Percentiles rank a stretch among this genome's conserved stretches.
Conservation (phyloP, 495 filamentous ascomycete genomes). For the Lepidopterella palustris region DNA sequence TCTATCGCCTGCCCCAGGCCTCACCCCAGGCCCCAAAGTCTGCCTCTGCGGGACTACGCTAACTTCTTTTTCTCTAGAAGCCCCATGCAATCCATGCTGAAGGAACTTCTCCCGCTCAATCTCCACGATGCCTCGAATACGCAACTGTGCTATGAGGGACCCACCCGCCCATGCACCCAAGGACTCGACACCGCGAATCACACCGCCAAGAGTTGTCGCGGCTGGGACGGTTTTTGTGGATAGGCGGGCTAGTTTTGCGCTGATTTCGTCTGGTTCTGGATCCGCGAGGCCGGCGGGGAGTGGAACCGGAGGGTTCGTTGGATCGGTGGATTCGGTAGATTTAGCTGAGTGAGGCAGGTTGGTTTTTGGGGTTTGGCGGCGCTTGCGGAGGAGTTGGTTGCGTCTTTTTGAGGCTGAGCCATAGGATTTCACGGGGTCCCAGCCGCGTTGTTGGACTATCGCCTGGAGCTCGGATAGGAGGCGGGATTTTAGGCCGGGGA, state of each 20-base stretch:
- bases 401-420: constrained; percentile 31
- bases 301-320: constrained; percentile 2
- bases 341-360: constrained; percentile 1
- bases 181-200: constrained; percentile 69
- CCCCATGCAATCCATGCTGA: constrained; percentile 67
- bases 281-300: constrained; percentile 11
- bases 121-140: constrained; percentile 70
- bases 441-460: constrained; percentile 60
- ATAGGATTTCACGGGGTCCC: constrained; percentile 58
- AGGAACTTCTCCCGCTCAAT: constrained; percentile 82
- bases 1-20: constrained; percentile 49
- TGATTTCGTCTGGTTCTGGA: constrained; percentile 23
- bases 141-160: constrained; percentile 66
- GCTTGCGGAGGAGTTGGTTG: constrained; percentile 37
- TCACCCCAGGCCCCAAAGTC: constrained; percentile 54
- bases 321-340: constrained; percentile 11
- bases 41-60: constrained; percentile 49
- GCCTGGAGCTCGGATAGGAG: constrained; percentile 65
- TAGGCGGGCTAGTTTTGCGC: constrained; percentile 12
- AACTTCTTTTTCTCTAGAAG: constrained; percentile 56
- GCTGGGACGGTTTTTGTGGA: constrained; percentile 13
- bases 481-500: constrained; percentile 75
- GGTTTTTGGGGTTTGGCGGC: constrained; percentile 25
- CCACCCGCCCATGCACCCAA: constrained; percentile 86
- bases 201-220: constrained; percentile 42